These are phyloP conservation scores for Pseudognaphalium luteoalbum DNA, from an alignment of 129 eudicot species.

Conservation along the genomic window DNA sequence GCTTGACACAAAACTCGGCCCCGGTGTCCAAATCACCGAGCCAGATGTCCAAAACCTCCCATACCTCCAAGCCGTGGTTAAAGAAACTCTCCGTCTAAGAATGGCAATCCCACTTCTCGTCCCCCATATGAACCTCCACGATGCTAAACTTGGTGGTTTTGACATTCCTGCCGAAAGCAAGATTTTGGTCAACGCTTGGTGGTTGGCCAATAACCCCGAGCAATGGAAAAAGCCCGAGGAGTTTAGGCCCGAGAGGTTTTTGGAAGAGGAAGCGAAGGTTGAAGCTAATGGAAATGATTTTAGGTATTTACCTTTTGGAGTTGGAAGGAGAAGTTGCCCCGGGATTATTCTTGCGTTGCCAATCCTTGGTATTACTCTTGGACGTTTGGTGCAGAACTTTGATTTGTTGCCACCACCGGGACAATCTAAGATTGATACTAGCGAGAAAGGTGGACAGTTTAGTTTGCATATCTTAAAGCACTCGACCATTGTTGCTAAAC, in stretches of 20 bases:
- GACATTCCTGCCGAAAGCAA: conserved; percentile 96
- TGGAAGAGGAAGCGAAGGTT: conserved; percentile 85
- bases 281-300: conserved; percentile 91
- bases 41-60: conserved; percentile 81
- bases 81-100: conserved; percentile 89
- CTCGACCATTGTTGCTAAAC: conserved; percentile 75
- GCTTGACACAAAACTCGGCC: conserved; percentile 73
- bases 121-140: conserved; percentile 96
- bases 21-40: conserved; percentile 71
- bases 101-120: conserved; percentile 94
- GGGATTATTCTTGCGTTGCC: conserved; percentile 94
- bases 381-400: conserved; percentile 88
- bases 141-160: conserved; percentile 70
- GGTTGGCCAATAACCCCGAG: conserved; percentile 86
- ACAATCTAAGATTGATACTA: conserved; percentile 62
- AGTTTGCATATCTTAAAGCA: conserved; percentile 75
- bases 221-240: conserved; percentile 90
- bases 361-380: conserved; percentile 76
- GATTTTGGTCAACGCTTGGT: conserved; percentile 87
- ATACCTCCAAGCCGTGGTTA: conserved; percentile 88
- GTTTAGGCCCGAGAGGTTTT: conserved; percentile 92
- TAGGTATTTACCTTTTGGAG: conserved; percentile 84
- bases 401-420: conserved; percentile 95
- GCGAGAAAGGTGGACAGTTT: conserved; percentile 89
- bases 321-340: conserved; percentile 91